These are phyloP conservation scores for Phytophthora macrochlamydospora DNA, from an alignment of 352 stramenopile genomes.

Conservation along the genomic window DNA sequence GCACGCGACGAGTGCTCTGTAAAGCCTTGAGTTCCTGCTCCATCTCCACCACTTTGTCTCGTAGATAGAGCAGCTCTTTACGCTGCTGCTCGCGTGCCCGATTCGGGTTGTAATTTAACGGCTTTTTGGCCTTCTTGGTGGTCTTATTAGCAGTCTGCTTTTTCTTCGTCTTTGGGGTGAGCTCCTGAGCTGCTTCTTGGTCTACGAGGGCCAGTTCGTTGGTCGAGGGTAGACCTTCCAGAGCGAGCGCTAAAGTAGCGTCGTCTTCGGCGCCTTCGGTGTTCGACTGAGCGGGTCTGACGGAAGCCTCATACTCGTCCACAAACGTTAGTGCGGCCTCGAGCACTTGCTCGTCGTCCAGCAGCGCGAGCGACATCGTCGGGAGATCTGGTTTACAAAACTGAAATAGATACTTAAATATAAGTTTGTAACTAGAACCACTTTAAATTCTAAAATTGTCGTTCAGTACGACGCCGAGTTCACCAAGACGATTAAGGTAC, in stretches of 20 bases:
- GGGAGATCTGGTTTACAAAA: not conserved
- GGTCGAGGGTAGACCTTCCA: slow-evolving; percentile 22
- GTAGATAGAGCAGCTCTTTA: slow-evolving; percentile 50
- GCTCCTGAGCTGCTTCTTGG: not conserved
- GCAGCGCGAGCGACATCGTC: slow-evolving; percentile 20
- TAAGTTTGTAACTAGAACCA: not conserved
- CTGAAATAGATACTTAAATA: not conserved
- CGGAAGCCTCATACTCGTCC: slow-evolving; percentile 23
- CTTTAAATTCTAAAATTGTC: too few relatives aligned
- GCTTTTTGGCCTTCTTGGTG: slow-evolving; percentile 23
- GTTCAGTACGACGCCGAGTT: too few relatives aligned
- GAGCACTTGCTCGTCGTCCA: slow-evolving; percentile 36
- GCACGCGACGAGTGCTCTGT: slow-evolving; percentile 17
- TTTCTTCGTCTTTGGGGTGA: not conserved
- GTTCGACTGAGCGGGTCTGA: not conserved
- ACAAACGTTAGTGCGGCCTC: slow-evolving; percentile 40
- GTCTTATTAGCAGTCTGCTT: slow-evolving; percentile 2
- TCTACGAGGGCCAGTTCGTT: slow-evolving; percentile 17
- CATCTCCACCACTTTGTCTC: slow-evolving; percentile 48
- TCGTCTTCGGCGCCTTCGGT: not conserved
- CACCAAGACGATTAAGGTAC: too few relatives aligned
- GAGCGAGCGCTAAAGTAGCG: slow-evolving; percentile 5
- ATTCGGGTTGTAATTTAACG: slow-evolving; percentile 46
- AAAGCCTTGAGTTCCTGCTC: slow-evolving; percentile 39
- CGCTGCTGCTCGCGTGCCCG: slow-evolving; percentile 39